A percentile compares a stretch with the other conserved stretches of the same genome.
phyloP scores from a whole-genome alignment of 345 rosid genomes.

The Populus deltoides region DNA sequence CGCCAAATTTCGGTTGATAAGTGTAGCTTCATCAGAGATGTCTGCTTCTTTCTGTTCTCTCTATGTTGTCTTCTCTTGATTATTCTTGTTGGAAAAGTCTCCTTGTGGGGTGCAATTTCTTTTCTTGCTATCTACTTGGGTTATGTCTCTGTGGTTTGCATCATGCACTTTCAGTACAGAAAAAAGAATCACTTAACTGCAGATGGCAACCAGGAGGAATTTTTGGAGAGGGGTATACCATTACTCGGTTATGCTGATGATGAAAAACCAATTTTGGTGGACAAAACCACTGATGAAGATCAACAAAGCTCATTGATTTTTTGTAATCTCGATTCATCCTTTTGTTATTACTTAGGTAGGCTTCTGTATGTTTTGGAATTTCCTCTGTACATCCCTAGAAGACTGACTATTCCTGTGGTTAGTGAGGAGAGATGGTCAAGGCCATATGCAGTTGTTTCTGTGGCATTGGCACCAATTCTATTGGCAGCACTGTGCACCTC shows the following conservation, averaged over 20 bases:
- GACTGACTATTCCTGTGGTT: conserved; percentile 72
- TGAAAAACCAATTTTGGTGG: conserved; percentile 26
- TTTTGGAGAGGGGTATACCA: conserved; percentile 41
- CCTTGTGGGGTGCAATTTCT: conserved; percentile 55
- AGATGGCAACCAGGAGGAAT: conserved; percentile 12
- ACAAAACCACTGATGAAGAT: conserved; percentile 18
- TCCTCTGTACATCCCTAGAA: conserved; percentile 79
- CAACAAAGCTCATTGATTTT: conserved; percentile 5
- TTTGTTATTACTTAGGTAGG: conserved; percentile 23
- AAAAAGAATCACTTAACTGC: not conserved
- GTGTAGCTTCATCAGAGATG: conserved; percentile 70
- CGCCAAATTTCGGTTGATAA: conserved; percentile 48
- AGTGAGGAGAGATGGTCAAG: conserved; percentile 75
- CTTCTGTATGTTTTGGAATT: conserved; percentile 48
- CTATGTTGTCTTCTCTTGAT: conserved; percentile 60
- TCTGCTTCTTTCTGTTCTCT: conserved; percentile 59
- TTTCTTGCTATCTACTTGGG: conserved; percentile 61
- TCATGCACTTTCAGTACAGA: conserved; percentile 36
- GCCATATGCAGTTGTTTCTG: conserved; percentile 64
- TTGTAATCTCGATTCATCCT: conserved; percentile 26
- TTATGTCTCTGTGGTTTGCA: conserved; percentile 59
- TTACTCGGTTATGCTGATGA: conserved; percentile 52
- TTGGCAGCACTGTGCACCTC: conserved; percentile 54
- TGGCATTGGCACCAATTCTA: conserved; percentile 62
- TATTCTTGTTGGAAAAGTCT: conserved; percentile 48